Conservation (phyloP, 768 basidiomycete genomes). For the Lyophyllum decastes region DNA sequence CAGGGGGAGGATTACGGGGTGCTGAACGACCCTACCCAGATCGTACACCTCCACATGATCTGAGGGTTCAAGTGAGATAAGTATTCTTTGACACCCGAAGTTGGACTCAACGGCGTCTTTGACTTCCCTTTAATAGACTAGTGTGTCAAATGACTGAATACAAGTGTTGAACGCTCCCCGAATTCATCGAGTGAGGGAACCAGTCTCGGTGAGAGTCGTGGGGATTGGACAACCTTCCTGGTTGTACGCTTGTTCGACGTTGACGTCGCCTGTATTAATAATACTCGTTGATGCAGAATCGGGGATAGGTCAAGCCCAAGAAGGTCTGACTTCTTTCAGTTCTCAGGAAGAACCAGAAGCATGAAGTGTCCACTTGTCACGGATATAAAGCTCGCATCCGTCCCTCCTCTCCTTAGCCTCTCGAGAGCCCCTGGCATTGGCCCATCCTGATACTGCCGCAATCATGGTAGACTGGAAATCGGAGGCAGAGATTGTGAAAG, state of each 20-base stretch:
- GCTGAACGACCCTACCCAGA: background rate
- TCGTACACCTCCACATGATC: conserved; percentile 1
- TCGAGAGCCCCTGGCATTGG: conserved; percentile 16
- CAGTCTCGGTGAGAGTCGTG: background rate
- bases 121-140: background rate
- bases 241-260: conserved; percentile 10
- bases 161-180: background rate
- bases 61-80: background rate
- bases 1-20: no score
- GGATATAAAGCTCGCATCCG: conserved; percentile 18
- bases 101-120: background rate
- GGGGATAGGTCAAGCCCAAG: background rate
- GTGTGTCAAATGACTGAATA: background rate
- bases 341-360: conserved; percentile 14
- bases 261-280: conserved; percentile 11
- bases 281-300: background rate
- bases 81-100: background rate
- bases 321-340: conserved; percentile 9
- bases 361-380: conserved; percentile 15
- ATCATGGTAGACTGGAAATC: conserved; percentile 65
- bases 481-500: conserved; percentile 42
- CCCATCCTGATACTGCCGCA: conserved; percentile 14
- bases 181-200: background rate
- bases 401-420: conserved; percentile 10
- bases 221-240: background rate